Percentiles rank a stretch among this genome's conserved stretches.
Evolutionary conservation across 192 early-diverging fungal genomes (phyloP).

Genomic region (Obelidium mucronatum): DNA sequence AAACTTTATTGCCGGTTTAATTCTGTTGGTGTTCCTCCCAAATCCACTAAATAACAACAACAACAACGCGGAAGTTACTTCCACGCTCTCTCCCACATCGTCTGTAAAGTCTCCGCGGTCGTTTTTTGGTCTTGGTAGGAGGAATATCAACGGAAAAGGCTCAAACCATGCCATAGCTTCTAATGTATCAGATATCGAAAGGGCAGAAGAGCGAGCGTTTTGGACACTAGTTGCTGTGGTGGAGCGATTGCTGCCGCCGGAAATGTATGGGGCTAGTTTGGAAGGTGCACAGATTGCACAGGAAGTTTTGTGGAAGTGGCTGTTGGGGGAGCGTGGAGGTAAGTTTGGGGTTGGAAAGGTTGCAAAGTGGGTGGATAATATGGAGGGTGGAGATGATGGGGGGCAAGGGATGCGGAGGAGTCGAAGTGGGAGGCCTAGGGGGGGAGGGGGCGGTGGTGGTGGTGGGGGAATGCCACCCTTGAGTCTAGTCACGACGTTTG

Average conservation of each 20-base stretch:
- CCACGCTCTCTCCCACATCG: not conserved
- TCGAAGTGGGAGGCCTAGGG: slow-evolving; percentile 28
- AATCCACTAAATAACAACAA: not conserved
- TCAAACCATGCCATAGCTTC: not conserved
- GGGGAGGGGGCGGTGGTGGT: slow-evolving; percentile 29
- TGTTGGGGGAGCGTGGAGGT: slow-evolving; percentile 49
- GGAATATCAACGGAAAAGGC: not conserved
- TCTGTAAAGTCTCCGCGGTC: not conserved
- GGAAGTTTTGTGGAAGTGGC: slow-evolving; percentile 64
- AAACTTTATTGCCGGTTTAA: slow-evolving; percentile 78
- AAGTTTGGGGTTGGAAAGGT: slow-evolving; percentile 57
- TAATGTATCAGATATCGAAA: not conserved
- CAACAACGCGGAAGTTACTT: not conserved
- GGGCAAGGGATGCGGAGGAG: slow-evolving; percentile 1
- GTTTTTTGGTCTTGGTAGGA: not conserved
- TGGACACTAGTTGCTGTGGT: slow-evolving; percentile 81
- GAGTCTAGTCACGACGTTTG: slow-evolving; percentile 76
- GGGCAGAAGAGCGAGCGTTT: slow-evolving; percentile 77
- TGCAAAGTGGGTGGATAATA: slow-evolving; percentile 49
- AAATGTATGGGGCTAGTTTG: slow-evolving; percentile 77
- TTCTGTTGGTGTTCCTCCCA: slow-evolving; percentile 65
- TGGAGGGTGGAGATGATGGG: slow-evolving; percentile 37
- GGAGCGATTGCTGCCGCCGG: slow-evolving; percentile 75
- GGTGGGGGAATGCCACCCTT: slow-evolving; percentile 68
- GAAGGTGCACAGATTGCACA: slow-evolving; percentile 78